Percentiles rank a stretch among this genome's conserved stretches.
Conservation (phyloP, 1,284 basidiomycete genomes). For the Apiotrichum gamsii region DNA sequence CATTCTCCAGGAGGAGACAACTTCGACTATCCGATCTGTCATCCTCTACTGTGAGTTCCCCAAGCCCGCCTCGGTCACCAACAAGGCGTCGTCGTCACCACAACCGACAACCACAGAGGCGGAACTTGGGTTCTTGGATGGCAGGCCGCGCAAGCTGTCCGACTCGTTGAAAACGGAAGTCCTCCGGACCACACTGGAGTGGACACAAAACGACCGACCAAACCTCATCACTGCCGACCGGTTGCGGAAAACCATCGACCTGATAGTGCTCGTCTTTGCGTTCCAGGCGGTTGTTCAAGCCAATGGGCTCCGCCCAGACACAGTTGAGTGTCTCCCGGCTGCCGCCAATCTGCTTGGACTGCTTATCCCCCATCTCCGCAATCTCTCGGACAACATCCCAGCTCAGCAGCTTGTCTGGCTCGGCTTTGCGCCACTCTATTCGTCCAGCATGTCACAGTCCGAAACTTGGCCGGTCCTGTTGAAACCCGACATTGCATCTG, state of each 20-base stretch:
- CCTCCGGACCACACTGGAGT: slow-evolving; percentile 53
- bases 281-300: slow-evolving; percentile 63
- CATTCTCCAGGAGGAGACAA: slow-evolving; percentile 56
- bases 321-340: slow-evolving; percentile 12
- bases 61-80: no score
- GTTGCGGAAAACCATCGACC: slow-evolving; percentile 61
- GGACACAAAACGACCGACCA: slow-evolving; percentile 46
- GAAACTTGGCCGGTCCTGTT: slow-evolving; percentile 56
- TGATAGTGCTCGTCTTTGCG: slow-evolving; percentile 57
- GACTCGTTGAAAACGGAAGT: slow-evolving; percentile 58
- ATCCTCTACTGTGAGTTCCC: slow-evolving; percentile 62
- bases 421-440: slow-evolving; percentile 60
- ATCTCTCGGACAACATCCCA: slow-evolving; percentile 13
- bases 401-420: slow-evolving; percentile 52
- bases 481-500: slow-evolving; percentile 58
- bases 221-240: slow-evolving; percentile 54
- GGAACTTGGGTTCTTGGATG: slow-evolving; percentile 28
- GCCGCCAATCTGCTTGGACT: slow-evolving; percentile 14
- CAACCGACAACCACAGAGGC: no score
- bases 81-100: no score
- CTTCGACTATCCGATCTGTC: slow-evolving; percentile 61
- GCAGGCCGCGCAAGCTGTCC: slow-evolving; percentile 61
- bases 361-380: slow-evolving; percentile 15
- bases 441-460: slow-evolving; percentile 24
- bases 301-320: slow-evolving; percentile 54